phyloP scores from a whole-genome alignment of 75 land plant species.

The Adiantum capillusveneris region DNA sequence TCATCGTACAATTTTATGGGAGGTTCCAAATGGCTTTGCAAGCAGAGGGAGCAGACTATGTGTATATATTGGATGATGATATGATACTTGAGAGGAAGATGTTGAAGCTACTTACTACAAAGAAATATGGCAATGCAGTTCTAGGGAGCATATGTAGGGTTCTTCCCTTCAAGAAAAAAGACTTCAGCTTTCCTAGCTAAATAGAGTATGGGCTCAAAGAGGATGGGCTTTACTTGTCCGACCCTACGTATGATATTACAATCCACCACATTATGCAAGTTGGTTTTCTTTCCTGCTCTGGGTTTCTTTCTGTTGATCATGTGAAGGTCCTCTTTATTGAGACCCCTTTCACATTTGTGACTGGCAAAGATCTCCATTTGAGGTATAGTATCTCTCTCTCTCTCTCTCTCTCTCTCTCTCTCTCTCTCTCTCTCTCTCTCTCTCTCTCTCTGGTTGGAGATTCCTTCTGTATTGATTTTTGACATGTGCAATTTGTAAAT shows the following conservation, averaged over 20 bases:
- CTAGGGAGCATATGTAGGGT: constrained; percentile 95
- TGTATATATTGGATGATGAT: constrained; percentile 90
- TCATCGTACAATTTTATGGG: constrained; percentile 89
- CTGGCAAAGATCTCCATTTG: constrained; percentile 96
- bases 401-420: too few species aligned
- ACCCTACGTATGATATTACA: constrained; percentile 86
- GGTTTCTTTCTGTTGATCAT: constrained; percentile 92
- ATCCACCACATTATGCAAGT: constrained; percentile 82
- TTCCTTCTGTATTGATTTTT: too few species aligned
- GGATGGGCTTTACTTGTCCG: constrained; percentile 93
- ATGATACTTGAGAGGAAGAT: constrained; percentile 91
- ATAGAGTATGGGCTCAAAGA: constrained; percentile 82
- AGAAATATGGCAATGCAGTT: constrained; percentile 82
- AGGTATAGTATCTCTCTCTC: too few species aligned
- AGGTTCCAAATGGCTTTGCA: constrained; percentile 95
- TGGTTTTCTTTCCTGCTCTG: constrained; percentile 96
- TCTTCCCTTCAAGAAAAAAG: constrained; percentile 87
- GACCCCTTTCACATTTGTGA: constrained; percentile 76
- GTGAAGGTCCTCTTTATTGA: constrained; percentile 81
- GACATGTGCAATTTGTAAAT: too few species aligned
- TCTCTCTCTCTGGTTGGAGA: too few species aligned
- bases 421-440: too few species aligned
- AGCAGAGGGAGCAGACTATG: constrained; percentile 68
- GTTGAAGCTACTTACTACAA: constrained; percentile 78
- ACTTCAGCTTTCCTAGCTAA: constrained; percentile 93